Percentiles rank a stretch among this genome's conserved stretches.
phyloP scores from a whole-genome alignment of 2,329 filamentous ascomycete species.

The Sporothrix variecibatus region DNA sequence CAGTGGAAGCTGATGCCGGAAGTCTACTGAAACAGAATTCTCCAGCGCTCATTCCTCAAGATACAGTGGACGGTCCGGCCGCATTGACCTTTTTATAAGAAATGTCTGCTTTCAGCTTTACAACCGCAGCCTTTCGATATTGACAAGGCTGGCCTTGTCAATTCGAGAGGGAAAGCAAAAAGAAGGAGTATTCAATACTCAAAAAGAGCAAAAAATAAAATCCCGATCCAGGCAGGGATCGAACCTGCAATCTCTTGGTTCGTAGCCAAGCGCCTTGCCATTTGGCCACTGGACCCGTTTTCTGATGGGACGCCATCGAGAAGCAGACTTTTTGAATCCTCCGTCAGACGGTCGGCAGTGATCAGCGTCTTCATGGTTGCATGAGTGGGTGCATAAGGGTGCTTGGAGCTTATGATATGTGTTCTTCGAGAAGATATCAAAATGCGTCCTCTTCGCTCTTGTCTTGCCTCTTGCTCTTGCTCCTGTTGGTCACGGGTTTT shows the following conservation, averaged over 20 bases:
- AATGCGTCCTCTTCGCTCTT: neutral
- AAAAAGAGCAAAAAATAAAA: neutral
- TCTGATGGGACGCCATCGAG: neutral
- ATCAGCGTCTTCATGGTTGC: neutral
- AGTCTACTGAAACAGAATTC: neutral
- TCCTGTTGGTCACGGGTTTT: neutral
- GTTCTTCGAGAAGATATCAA: neutral
- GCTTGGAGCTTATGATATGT: no score
- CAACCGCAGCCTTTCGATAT: neutral
- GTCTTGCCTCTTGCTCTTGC: neutral
- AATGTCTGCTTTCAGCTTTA: neutral
- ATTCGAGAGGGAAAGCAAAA: neutral
- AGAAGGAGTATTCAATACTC: neutral
- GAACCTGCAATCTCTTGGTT: conserved; percentile 44
- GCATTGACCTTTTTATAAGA: neutral
- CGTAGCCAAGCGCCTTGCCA: conserved; percentile 44
- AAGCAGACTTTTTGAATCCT: neutral
- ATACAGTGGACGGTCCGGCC: neutral
- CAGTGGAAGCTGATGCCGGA: neutral
- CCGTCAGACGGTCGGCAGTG: neutral
- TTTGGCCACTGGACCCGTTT: conserved; percentile 35
- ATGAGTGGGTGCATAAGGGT: neutral
- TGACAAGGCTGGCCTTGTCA: neutral
- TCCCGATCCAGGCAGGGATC: conserved; percentile 39
- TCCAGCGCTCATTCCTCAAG: neutral